Conservation (phyloP, 2,329 filamentous ascomycete species). For the Thielaviopsis euricoi region DNA sequence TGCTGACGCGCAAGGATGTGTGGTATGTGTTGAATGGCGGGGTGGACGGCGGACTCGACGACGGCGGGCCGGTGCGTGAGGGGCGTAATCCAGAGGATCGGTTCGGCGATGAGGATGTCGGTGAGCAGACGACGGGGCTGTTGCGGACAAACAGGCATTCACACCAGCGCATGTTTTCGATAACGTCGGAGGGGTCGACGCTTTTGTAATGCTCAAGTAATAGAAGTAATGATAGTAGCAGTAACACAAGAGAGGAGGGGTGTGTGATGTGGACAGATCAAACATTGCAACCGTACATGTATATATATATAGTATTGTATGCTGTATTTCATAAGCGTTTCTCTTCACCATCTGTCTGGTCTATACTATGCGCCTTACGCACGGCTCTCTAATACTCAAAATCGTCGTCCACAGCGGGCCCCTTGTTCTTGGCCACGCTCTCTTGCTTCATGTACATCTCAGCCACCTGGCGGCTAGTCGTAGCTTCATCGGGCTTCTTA, state of each 20-base stretch:
- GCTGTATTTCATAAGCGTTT: neutral
- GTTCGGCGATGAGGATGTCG: conserved; percentile 1
- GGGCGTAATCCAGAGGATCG: conserved; percentile 4
- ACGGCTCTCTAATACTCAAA: conserved; percentile 63
- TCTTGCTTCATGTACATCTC: conserved; percentile 98
- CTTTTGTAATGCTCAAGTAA: conserved; percentile 7
- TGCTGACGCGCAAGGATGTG: conserved; percentile 94
- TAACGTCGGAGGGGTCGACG: conserved; percentile 12
- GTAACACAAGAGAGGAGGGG: too few species aligned
- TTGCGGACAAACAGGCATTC: neutral
- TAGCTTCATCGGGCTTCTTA: conserved; percentile 88
- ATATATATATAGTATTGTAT: too few species aligned
- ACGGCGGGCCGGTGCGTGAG: neutral
- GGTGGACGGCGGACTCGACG: neutral
- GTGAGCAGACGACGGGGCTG: conserved; percentile 12
- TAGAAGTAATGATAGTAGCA: neutral
- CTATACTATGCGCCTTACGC: neutral
- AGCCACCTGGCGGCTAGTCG: conserved; percentile 66
- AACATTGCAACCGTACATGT: neutral
- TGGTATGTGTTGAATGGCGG: conserved; percentile 71
- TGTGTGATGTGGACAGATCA: too few species aligned
- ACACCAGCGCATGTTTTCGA: conserved; percentile 4
- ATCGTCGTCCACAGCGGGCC: conserved; percentile 80
- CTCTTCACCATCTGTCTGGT: too few species aligned
- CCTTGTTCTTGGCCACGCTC: conserved; percentile 72